Percentiles rank a stretch among this genome's conserved stretches.
phyloP scores from a whole-genome alignment of 1,139 yeast species.

The Saccharomycopsis hybrid region DNA sequence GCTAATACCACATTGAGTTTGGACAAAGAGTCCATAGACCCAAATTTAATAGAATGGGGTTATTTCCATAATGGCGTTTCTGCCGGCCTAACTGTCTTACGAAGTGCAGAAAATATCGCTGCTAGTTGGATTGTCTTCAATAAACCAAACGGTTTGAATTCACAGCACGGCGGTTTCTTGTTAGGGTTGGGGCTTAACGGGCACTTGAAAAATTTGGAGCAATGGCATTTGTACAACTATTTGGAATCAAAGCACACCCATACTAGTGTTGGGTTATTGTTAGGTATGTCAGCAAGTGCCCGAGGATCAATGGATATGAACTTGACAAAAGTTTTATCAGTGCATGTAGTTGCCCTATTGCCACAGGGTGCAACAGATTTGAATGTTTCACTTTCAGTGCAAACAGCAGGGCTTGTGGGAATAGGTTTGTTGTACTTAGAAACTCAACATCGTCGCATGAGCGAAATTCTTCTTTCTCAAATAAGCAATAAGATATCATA shows the following conservation, averaged over 20 bases:
- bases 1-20: conserved; percentile 57
- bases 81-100: conserved; percentile 73
- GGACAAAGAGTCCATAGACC: conserved; percentile 48
- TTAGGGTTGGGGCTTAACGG: conserved; percentile 90
- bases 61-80: conserved; percentile 90
- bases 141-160: conserved; percentile 57
- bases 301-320: conserved; percentile 81
- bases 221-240: conserved; percentile 95
- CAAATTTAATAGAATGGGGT: conserved; percentile 67
- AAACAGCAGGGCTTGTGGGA: conserved; percentile 87
- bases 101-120: conserved; percentile 61
- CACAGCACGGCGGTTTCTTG: conserved; percentile 94
- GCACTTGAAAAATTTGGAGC: conserved; percentile 75
- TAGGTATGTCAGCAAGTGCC: conserved; percentile 92
- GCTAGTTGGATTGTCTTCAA: conserved; percentile 94
- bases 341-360: conserved; percentile 84
- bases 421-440: conserved; percentile 77
- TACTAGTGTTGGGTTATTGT: conserved; percentile 77
- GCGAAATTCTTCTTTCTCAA: conserved; percentile 70
- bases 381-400: conserved; percentile 77
- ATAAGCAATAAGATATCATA: conserved; percentile 50
- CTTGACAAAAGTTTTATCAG: conserved; percentile 83
- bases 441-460: conserved; percentile 82
- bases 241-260: conserved; percentile 83
- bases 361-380: conserved; percentile 90